These are phyloP conservation scores for Zoysia matrella DNA, from an alignment of 202 grass and related monocot species.

Conservation along the genomic window DNA sequence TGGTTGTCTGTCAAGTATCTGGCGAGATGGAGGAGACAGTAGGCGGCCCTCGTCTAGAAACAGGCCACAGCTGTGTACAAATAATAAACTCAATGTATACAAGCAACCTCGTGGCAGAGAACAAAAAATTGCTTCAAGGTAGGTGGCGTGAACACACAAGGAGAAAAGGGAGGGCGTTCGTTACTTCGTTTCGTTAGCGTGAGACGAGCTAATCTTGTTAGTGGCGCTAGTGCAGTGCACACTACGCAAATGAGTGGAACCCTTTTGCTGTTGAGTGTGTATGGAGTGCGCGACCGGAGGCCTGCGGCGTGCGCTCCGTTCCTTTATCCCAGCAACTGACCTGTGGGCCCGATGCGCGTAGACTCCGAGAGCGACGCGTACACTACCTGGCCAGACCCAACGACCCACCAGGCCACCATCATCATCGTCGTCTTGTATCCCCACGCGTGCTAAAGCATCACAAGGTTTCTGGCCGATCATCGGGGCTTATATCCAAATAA, in stretches of 20 bases:
- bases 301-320: background rate
- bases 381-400: slow-evolving; percentile 1
- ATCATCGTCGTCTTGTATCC: background rate
- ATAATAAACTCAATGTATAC: background rate
- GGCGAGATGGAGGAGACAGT: background rate
- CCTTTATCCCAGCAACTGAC: slow-evolving; percentile 21
- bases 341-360: background rate
- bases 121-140: too few species aligned
- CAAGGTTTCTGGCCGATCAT: too few species aligned
- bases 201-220: slow-evolving; percentile 31
- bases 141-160: background rate
- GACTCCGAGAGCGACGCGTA: slow-evolving; percentile 7
- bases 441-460: background rate
- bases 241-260: slow-evolving; percentile 3
- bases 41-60: background rate
- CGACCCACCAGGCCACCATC: background rate
- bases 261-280: slow-evolving; percentile 3
- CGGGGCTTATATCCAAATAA: background rate
- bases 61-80: too few species aligned
- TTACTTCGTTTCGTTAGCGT: background rate
- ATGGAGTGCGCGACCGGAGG: background rate
- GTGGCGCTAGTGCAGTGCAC: slow-evolving; percentile 33
- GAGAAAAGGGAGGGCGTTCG: background rate
- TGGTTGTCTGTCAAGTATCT: background rate
- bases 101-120: background rate